These are phyloP conservation scores for Camellia sinensis DNA, from an alignment of 148 eudicot species.

Conservation along the genomic window DNA sequence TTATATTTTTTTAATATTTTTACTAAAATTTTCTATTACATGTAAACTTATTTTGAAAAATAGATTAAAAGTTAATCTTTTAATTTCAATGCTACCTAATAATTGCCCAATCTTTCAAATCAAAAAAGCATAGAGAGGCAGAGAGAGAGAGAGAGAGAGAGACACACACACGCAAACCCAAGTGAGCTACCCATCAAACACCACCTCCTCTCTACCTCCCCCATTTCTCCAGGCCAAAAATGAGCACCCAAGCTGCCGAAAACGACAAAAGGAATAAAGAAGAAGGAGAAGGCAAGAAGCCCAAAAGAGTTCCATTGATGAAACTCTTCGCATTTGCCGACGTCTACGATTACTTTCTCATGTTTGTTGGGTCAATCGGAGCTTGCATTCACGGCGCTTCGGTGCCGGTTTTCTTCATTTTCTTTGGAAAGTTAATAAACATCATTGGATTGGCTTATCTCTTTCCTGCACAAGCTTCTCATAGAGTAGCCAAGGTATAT, in stretches of 20 bases:
- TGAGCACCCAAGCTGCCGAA: not conserved
- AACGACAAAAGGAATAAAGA: not conserved
- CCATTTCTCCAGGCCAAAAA: not conserved
- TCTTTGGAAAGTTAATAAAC: conserved; percentile 82
- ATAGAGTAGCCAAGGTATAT: conserved; percentile 70
- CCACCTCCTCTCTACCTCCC: not conserved
- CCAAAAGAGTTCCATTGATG: not conserved
- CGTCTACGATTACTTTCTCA: conserved; percentile 59
- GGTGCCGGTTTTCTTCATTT: conserved; percentile 92
- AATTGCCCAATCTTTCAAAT: too few relatives aligned
- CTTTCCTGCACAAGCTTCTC: conserved; percentile 82
- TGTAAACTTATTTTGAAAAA: too few relatives aligned
- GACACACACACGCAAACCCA: not conserved
- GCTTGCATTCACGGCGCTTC: conserved; percentile 83
- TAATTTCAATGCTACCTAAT: too few relatives aligned
- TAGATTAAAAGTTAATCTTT: too few relatives aligned
- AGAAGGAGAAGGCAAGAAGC: conserved; percentile 10
- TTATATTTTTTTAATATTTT: too few relatives aligned
- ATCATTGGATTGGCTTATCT: conserved; percentile 84
- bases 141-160: not conserved
- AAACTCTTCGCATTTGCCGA: conserved; percentile 69
- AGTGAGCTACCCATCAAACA: not conserved
- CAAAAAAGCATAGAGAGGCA: too few relatives aligned
- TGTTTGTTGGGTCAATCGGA: conserved; percentile 74
- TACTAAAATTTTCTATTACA: too few relatives aligned